Conservation (phyloP, 2,329 filamentous ascomycete genomes). For the Talaromyces islandicus region DNA sequence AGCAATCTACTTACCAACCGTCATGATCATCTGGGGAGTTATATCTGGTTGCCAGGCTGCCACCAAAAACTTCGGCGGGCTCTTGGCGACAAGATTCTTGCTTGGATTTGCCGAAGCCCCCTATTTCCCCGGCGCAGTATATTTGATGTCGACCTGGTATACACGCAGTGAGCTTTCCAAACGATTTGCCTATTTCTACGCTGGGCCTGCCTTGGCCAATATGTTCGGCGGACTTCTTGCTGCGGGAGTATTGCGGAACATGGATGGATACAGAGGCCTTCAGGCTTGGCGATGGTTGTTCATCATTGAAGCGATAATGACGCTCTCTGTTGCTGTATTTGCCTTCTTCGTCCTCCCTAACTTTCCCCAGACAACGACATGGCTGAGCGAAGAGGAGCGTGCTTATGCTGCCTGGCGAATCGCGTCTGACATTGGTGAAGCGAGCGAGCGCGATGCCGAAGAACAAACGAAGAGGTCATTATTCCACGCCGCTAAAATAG, state of each 20-base stretch:
- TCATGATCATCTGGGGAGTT: slow-evolving; percentile 18
- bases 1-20: slow-evolving; percentile 38
- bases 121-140: slow-evolving; percentile 28
- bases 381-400: slow-evolving; percentile 17
- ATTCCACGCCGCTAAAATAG: slow-evolving; percentile 1
- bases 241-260: slow-evolving; percentile 19
- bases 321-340: slow-evolving; percentile 16
- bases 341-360: slow-evolving; percentile 16
- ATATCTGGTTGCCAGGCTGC: slow-evolving; percentile 18
- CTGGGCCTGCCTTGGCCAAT: slow-evolving; percentile 47
- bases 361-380: slow-evolving; percentile 16
- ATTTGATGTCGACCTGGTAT: slow-evolving; percentile 29
- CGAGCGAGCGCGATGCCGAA: slow-evolving; percentile 35
- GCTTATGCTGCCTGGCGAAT: slow-evolving; percentile 60
- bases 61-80: slow-evolving; percentile 18
- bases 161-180: slow-evolving; percentile 20
- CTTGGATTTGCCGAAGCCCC: slow-evolving; percentile 23
- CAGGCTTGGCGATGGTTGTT: slow-evolving; percentile 24
- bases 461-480: background rate
- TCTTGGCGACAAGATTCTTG: slow-evolving; percentile 22
- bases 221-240: slow-evolving; percentile 20
- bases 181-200: slow-evolving; percentile 49
- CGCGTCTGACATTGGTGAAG: slow-evolving; percentile 61
- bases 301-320: slow-evolving; percentile 19
- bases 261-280: slow-evolving; percentile 19